Percentiles rank a stretch among this genome's conserved stretches.
Evolutionary conservation across 2,329 filamentous ascomycete species (phyloP).

Genomic region (Pleurostoma richardsiae): DNA sequence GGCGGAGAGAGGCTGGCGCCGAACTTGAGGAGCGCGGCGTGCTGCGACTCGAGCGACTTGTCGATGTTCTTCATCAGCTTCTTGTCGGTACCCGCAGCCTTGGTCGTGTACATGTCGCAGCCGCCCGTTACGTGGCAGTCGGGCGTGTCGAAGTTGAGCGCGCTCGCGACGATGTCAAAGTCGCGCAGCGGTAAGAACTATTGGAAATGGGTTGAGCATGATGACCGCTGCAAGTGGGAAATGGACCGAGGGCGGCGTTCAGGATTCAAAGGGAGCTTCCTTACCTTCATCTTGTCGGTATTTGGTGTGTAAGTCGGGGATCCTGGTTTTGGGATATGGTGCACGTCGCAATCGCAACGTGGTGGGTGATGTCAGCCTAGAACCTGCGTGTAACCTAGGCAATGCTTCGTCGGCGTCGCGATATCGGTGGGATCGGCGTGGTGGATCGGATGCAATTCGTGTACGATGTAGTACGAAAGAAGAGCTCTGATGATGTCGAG

Average conservation of each 20-base stretch:
- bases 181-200: conserved; percentile 89
- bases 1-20: conserved; percentile 85
- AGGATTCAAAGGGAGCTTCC: conserved; percentile 3
- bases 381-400: too few relatives aligned
- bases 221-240: background rate
- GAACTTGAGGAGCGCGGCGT: conserved; percentile 80
- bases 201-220: background rate
- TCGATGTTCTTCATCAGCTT: conserved; percentile 97
- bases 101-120: conserved; percentile 96
- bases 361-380: too few relatives aligned
- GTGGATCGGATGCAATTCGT: background rate
- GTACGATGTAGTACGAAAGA: background rate
- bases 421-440: background rate
- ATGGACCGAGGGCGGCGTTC: background rate
- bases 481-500: too few relatives aligned
- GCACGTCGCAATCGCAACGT: too few relatives aligned
- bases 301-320: background rate
- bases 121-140: conserved; percentile 90
- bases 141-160: conserved; percentile 91
- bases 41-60: conserved; percentile 82
- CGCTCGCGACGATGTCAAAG: conserved; percentile 86
- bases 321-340: too few relatives aligned
- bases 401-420: too few relatives aligned
- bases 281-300: conserved; percentile 30
- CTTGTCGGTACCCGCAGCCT: conserved; percentile 91